Conservation (phyloP, 768 basidiomycete genomes). For the Trametes maxima region DNA sequence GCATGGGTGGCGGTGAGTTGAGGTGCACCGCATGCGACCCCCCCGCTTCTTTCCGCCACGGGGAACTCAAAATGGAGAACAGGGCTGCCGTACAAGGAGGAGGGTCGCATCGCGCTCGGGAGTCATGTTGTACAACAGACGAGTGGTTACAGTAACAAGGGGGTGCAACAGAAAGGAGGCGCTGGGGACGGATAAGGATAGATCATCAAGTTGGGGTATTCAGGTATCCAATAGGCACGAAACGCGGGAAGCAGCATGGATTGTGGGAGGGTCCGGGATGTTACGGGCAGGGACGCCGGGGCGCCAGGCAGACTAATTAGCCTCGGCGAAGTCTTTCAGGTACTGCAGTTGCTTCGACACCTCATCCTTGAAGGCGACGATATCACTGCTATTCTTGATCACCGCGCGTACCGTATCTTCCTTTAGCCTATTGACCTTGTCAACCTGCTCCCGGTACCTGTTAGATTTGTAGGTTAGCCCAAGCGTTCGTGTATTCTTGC, state of each 20-base stretch:
- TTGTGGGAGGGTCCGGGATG: background rate
- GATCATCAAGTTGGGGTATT: constrained; percentile 1
- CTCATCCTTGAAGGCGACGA: constrained; percentile 79
- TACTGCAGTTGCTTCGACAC: constrained; percentile 71
- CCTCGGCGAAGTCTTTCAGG: constrained; percentile 69
- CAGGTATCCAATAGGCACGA: background rate
- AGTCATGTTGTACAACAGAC: constrained; percentile 9
- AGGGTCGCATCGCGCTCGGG: background rate
- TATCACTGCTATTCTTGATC: constrained; percentile 83
- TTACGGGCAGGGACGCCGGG: background rate
- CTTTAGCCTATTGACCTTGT: constrained; percentile 70
- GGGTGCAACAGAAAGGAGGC: background rate
- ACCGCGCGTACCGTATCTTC: constrained; percentile 83
- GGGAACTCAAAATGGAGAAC: background rate
- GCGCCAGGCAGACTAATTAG: constrained; percentile 33
- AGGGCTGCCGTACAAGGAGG: background rate
- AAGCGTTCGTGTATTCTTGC: background rate
- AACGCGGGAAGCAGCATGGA: background rate
- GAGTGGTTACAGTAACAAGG: background rate
- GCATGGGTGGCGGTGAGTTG: background rate
- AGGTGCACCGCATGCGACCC: background rate
- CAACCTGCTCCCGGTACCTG: constrained; percentile 80
- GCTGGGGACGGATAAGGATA: constrained; percentile 7
- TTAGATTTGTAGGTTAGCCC: background rate
- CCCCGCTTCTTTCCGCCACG: background rate